These are phyloP conservation scores for Nephelium lappaceum DNA, from an alignment of 345 rosid species.

Conservation along the genomic window DNA sequence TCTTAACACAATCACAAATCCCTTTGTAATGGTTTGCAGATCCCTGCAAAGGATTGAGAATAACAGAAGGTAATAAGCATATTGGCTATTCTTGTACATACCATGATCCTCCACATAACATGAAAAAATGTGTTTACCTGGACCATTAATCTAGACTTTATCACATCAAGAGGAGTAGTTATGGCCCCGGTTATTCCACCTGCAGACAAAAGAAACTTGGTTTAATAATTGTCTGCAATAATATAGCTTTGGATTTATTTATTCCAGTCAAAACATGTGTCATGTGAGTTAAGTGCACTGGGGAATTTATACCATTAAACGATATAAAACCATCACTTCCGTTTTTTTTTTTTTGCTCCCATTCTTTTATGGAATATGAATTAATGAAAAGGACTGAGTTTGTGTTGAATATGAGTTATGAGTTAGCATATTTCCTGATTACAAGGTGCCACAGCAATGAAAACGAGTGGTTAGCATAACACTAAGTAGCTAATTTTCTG, in stretches of 20 bases:
- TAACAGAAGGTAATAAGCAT: not conserved
- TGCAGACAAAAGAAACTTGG: constrained; percentile 14
- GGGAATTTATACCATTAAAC: not conserved
- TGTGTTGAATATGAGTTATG: not conserved
- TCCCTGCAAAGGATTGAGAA: constrained; percentile 44
- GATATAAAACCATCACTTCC: not conserved
- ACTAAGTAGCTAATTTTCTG: not conserved
- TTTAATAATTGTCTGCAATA: not conserved
- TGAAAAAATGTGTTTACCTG: constrained; percentile 44
- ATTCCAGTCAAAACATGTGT: not conserved
- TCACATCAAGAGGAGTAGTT: constrained; percentile 78
- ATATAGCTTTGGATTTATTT: not conserved
- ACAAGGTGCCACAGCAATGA: not conserved
- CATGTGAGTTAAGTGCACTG: not conserved
- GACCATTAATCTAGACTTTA: constrained; percentile 78
- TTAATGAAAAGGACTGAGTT: not conserved
- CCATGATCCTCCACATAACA: not conserved
- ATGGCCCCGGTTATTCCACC: constrained; percentile 78
- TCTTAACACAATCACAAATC: constrained; percentile 58
- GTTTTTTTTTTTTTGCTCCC: not conserved
- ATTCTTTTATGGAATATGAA: not conserved
- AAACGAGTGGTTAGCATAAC: not conserved
- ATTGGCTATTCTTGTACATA: not conserved
- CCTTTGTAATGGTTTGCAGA: constrained; percentile 70
- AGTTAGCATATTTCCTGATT: not conserved